Evolutionary conservation across 202 grass and related monocot species (phyloP).

Genomic region (Zoysia matrella): DNA sequence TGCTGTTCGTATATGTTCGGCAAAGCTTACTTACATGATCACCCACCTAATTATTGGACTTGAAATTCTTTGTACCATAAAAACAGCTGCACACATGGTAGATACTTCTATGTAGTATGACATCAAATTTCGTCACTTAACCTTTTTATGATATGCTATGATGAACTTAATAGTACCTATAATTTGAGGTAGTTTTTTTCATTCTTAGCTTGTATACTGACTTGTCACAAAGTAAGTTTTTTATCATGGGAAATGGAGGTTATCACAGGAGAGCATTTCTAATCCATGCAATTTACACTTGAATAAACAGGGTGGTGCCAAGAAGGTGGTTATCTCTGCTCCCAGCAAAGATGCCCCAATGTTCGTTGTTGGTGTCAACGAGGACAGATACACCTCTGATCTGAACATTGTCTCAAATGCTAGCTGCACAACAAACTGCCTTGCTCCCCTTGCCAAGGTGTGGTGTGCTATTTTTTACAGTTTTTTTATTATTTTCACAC

Average conservation of each 20-base stretch:
- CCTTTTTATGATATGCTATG: not conserved
- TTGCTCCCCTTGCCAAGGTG: no score
- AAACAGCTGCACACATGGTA: not conserved
- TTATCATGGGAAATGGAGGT: not conserved
- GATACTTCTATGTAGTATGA: not conserved
- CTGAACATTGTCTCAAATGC: slow-evolving; percentile 92
- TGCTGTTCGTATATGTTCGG: not conserved
- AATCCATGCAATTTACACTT: not conserved
- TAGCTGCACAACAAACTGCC: slow-evolving; percentile 89
- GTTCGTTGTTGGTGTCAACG: slow-evolving; percentile 94
- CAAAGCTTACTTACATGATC: not conserved
- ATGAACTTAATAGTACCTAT: not conserved
- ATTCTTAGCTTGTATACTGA: not conserved
- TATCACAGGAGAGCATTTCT: not conserved
- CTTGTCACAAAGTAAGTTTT: no score
- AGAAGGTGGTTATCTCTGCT: slow-evolving; percentile 43
- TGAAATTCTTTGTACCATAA: not conserved
- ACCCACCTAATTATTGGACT: not conserved
- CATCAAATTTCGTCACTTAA: not conserved
- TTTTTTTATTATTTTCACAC: not conserved
- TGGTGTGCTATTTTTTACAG: not conserved
- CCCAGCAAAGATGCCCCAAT: slow-evolving; percentile 59
- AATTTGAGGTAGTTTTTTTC: not conserved
- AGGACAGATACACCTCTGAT: slow-evolving; percentile 71
- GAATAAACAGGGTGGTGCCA: slow-evolving; percentile 75